phyloP scores from a whole-genome alignment of 345 rosid genomes.

The Bretschneidera sinensis region DNA sequence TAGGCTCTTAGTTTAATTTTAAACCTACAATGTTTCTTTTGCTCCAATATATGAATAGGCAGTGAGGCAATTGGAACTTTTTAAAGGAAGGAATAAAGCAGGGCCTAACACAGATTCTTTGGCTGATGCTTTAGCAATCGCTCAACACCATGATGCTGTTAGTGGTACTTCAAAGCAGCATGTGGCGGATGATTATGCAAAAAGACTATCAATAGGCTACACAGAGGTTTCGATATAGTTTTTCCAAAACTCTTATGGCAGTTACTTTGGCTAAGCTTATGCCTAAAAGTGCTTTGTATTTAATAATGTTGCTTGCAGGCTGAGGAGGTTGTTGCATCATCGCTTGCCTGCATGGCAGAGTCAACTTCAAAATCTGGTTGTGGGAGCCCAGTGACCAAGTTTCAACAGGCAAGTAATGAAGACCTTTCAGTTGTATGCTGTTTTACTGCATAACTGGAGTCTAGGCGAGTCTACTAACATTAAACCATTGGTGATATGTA shows the following conservation, averaged over 20 bases:
- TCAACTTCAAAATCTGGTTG: constrained; percentile 25
- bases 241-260: neutral
- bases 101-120: constrained; percentile 36
- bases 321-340: constrained; percentile 35
- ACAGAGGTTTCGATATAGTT: constrained; percentile 27
- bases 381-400: constrained; percentile 17
- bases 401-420: constrained; percentile 37
- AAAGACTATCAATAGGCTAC: constrained; percentile 42
- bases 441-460: neutral
- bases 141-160: constrained; percentile 53
- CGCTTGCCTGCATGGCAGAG: constrained; percentile 36
- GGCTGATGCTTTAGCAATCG: constrained; percentile 47
- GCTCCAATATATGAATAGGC: constrained; percentile 27
- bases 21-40: constrained; percentile 6
- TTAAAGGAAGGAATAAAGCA: constrained; percentile 32
- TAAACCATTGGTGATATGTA: too few species aligned
- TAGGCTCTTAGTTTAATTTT: neutral
- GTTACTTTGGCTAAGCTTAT: constrained; percentile 7
- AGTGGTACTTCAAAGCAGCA: constrained; percentile 49
- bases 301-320: constrained; percentile 28
- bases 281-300: neutral
- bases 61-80: constrained; percentile 47
- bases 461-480: too few species aligned
- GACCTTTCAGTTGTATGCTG: neutral
- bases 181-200: constrained; percentile 50